Evolutionary conservation across 225 moss, liverwort and hornwort species (phyloP).

Genomic region (Antitrichia curtipendula): DNA sequence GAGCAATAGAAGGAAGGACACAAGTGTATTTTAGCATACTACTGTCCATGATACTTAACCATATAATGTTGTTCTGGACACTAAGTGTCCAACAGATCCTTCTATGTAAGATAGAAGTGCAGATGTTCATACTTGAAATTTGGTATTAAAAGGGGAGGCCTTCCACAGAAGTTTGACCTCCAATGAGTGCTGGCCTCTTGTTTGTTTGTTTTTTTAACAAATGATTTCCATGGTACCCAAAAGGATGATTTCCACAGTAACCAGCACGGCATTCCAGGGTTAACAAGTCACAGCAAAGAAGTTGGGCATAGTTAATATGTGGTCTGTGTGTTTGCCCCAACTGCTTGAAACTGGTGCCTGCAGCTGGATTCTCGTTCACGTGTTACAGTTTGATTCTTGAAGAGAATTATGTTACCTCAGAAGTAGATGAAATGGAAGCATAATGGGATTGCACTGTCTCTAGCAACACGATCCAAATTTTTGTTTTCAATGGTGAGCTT

Average conservation of each 20-base stretch:
- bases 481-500: background rate
- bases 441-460: background rate
- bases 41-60: conserved; percentile 10
- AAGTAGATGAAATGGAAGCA: conserved; percentile 16
- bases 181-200: too few relatives aligned
- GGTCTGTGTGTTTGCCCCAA: too few relatives aligned
- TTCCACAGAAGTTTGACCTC: too few relatives aligned
- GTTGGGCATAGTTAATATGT: conserved; percentile 12
- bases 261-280: too few relatives aligned
- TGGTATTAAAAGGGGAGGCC: too few relatives aligned
- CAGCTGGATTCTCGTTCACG: conserved; percentile 49
- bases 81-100: too few relatives aligned
- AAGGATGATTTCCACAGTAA: too few relatives aligned
- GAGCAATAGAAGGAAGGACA: conserved; percentile 26
- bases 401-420: conserved; percentile 13
- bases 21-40: conserved; percentile 33
- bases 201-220: too few relatives aligned
- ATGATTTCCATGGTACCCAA: too few relatives aligned
- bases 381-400: conserved; percentile 43
- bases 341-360: conserved; percentile 48
- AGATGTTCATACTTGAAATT: too few relatives aligned
- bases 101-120: too few relatives aligned
- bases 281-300: conserved; percentile 14
- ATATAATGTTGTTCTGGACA: too few relatives aligned
- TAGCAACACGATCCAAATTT: background rate